A percentile compares a stretch with the other conserved stretches of the same genome.
phyloP scores from a whole-genome alignment of 2,329 filamentous ascomycete genomes.

The Cordyceps pruinosa region DNA sequence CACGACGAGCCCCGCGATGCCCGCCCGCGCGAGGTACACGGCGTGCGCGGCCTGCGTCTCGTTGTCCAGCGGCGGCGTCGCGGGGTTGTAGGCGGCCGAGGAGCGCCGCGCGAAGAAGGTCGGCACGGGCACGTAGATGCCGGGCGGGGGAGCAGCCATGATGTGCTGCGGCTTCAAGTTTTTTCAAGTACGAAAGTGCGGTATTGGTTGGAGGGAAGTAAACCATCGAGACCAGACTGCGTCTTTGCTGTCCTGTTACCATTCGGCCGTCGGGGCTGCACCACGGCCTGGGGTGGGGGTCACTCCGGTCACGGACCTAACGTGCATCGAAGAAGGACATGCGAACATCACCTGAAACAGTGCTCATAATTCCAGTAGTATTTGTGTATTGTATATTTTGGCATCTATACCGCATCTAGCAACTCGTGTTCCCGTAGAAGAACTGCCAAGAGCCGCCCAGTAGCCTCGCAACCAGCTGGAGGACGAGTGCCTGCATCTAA shows the following conservation, averaged over 20 bases:
- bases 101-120: slow-evolving; percentile 52
- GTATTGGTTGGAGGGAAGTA: background rate
- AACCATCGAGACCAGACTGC: background rate
- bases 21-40: slow-evolving; percentile 64
- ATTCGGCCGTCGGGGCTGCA: slow-evolving; percentile 13
- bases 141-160: slow-evolving; percentile 36
- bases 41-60: slow-evolving; percentile 53
- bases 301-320: background rate
- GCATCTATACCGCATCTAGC: background rate
- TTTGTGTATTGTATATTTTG: background rate
- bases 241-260: background rate
- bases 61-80: slow-evolving; percentile 46
- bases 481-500: background rate
- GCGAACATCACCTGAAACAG: background rate
- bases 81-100: slow-evolving; percentile 33
- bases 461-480: background rate
- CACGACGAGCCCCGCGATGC: slow-evolving; percentile 66
- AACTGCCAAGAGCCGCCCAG: background rate
- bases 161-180: background rate
- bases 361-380: background rate
- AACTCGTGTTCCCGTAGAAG: background rate
- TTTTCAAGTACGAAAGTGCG: background rate
- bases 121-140: slow-evolving; percentile 54
- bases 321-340: background rate
- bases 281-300: slow-evolving; percentile 2